Base-by-base conservation (phyloP, 768 basidiomycete genomes). In the Lactarius sanguifluus region DNA sequence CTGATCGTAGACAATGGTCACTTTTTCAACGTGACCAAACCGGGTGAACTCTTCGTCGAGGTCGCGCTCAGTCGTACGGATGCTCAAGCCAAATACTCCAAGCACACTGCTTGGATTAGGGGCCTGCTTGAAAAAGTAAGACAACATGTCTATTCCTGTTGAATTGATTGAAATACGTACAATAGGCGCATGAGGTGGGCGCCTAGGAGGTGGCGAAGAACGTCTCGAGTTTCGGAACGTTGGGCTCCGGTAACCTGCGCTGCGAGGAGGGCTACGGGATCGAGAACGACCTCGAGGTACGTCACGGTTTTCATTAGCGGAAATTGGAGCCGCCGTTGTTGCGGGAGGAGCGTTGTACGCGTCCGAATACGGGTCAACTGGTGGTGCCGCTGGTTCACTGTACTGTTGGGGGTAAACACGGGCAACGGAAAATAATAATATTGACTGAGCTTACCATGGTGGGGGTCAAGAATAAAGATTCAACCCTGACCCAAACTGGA, bases 81-180 rank as follows among this genome's bases (percentile, higher is more conserved):
- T 96, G 72, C 94, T 96, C 50, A 98, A 80, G n/a, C 96, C 96
- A 71, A 98, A 99, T n/a, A 98, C 94, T 65, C 96, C 96, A 68
- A 99, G 83, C 38, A 96, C 94, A 67, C 83, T 88, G 72, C 91
- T 89, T 25, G 94, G 91, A 76, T 89, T 90, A 58, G 93, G 92
- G 71, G 90, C 90, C 91, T 93, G 84, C 52, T 70, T 64, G 75
- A 84, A 69, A 83, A 79, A 64, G 50, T 76, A 65, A 69, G 64
- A 61, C 71, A 50, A 68, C 65, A 64, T 60, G 13, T 72, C 65
- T 40, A 36, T 25, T 64, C 57, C 30, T 45, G 38, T 63, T 59
- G 20, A n/a, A 1, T n/a, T 45, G 23, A 28, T 52, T 52, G 57
- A 67, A 41, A 69, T 66, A 86, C 89, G 68, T 75, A 91, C 89